Conservation (phyloP, 2,329 filamentous ascomycete species). For the Drechslera avenae region DNA sequence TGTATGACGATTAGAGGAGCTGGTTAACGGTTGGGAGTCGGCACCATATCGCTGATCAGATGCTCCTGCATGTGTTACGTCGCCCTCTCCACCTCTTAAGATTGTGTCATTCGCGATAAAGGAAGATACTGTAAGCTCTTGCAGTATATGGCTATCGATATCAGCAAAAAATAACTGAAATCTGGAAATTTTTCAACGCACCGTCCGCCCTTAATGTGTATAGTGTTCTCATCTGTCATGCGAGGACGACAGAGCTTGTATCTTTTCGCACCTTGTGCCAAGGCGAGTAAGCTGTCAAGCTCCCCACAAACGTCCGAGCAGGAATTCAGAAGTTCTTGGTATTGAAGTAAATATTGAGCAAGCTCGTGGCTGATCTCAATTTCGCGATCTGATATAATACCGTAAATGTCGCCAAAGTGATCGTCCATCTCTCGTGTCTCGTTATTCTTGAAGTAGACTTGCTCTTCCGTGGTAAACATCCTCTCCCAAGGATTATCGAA, state of each 20-base stretch:
- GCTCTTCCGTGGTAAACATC: conserved; percentile 73
- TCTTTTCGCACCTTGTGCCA: conserved; percentile 75
- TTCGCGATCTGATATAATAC: conserved; percentile 85
- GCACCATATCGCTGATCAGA: background rate
- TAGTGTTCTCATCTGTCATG: conserved; percentile 71
- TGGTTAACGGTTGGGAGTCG: conserved; percentile 1
- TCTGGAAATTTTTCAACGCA: conserved; percentile 31
- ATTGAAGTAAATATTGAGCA: conserved; percentile 70
- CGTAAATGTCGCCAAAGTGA: conserved; percentile 82
- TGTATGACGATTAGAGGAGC: conserved; percentile 7
- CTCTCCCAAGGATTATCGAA: conserved; percentile 72
- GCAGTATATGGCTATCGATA: conserved; percentile 70
- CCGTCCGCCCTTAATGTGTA: conserved; percentile 78
- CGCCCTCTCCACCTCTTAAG: conserved; percentile 63
- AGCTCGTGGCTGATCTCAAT: conserved; percentile 86
- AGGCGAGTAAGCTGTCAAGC: conserved; percentile 80
- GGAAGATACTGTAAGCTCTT: conserved; percentile 78
- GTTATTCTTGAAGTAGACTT: conserved; percentile 84
- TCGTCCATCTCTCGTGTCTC: conserved; percentile 81
- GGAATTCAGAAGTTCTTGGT: conserved; percentile 67
- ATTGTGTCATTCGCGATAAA: conserved; percentile 84
- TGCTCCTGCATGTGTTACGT: conserved; percentile 6
- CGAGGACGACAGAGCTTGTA: conserved; percentile 73
- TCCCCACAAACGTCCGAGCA: conserved; percentile 86
- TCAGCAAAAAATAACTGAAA: background rate